Evolutionary conservation across 1,139 yeast genomes (phyloP).

Genomic region (Nakaseomyces sp.): DNA sequence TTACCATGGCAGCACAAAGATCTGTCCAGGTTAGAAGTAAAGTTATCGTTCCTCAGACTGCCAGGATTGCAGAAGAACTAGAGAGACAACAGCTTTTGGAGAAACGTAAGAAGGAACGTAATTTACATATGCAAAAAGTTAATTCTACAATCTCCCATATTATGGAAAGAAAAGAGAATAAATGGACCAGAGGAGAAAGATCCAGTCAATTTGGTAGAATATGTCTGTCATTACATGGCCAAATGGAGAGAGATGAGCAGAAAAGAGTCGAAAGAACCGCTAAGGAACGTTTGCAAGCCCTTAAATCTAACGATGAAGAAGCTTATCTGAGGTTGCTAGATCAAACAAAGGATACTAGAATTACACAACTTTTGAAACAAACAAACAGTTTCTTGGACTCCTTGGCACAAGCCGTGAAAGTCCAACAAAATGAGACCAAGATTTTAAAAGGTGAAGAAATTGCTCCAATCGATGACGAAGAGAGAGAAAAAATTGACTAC

Average conservation of each 20-base stretch:
- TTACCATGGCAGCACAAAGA: slow-evolving; percentile 51
- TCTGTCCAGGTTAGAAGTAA: slow-evolving; percentile 64
- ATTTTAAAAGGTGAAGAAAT: slow-evolving; percentile 23
- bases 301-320: slow-evolving; percentile 78
- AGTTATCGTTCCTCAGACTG: slow-evolving; percentile 53
- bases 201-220: slow-evolving; percentile 32
- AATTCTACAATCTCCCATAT: slow-evolving; percentile 35
- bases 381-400: slow-evolving; percentile 70
- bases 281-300: slow-evolving; percentile 76
- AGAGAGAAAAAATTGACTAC: slow-evolving; percentile 58
- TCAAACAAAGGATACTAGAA: slow-evolving; percentile 77
- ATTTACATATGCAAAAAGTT: slow-evolving; percentile 32
- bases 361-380: slow-evolving; percentile 68
- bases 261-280: slow-evolving; percentile 69
- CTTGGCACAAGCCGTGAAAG: slow-evolving; percentile 67
- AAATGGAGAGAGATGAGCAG: slow-evolving; percentile 64
- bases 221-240: slow-evolving; percentile 35
- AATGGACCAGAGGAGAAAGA: slow-evolving; percentile 22
- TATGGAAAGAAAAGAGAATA: slow-evolving; percentile 27
- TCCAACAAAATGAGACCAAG: slow-evolving; percentile 43
- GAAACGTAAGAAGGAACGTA: slow-evolving; percentile 37
- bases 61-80: slow-evolving; percentile 52
- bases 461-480: slow-evolving; percentile 36
- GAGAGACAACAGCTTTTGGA: slow-evolving; percentile 50
- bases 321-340: slow-evolving; percentile 72